A percentile compares a stretch with the other conserved stretches of the same genome.
These are phyloP conservation scores for Komagataella kurtzmanii DNA, from an alignment of 805 yeast species.

Conservation along the genomic window DNA sequence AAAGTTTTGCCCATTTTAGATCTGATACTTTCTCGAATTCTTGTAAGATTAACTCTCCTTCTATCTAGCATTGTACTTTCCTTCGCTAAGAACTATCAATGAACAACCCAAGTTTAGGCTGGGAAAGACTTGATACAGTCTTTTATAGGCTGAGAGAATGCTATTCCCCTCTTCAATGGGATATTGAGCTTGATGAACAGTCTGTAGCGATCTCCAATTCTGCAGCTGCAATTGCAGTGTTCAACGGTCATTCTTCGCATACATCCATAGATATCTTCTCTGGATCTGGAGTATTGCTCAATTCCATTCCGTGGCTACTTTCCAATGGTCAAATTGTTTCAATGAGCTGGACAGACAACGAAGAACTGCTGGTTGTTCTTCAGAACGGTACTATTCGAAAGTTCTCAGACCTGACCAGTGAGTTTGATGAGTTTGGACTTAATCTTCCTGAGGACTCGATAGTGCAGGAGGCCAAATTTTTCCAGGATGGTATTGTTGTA, in stretches of 20 bases:
- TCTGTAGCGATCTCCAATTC: slow-evolving; percentile 34
- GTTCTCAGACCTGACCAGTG: slow-evolving; percentile 55
- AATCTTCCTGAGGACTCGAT: slow-evolving; percentile 15
- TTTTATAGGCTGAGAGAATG: slow-evolving; percentile 54
- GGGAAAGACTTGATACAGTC: slow-evolving; percentile 71
- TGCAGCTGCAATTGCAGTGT: slow-evolving; percentile 43
- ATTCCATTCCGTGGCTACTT: slow-evolving; percentile 25
- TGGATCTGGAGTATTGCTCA: slow-evolving; percentile 18
- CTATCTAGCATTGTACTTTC: neutral
- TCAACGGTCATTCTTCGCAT: slow-evolving; percentile 15
- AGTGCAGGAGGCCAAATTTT: slow-evolving; percentile 23
- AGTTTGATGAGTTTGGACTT: slow-evolving; percentile 40
- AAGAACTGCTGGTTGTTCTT: slow-evolving; percentile 42
- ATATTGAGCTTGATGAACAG: slow-evolving; percentile 25
- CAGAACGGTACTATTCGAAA: slow-evolving; percentile 37
- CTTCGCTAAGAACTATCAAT: slow-evolving; percentile 4
- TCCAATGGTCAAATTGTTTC: slow-evolving; percentile 40
- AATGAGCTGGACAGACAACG: slow-evolving; percentile 38
- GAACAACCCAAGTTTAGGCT: slow-evolving; percentile 33
- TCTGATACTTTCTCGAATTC: neutral
- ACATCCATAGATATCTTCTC: slow-evolving; percentile 16
- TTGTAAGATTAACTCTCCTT: neutral
- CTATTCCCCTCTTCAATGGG: slow-evolving; percentile 37
- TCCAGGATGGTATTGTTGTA: slow-evolving; percentile 30
- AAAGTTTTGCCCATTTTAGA: neutral